Base-by-base conservation (phyloP, 257 asterid species). In the Solanum clarkiae region DNA sequence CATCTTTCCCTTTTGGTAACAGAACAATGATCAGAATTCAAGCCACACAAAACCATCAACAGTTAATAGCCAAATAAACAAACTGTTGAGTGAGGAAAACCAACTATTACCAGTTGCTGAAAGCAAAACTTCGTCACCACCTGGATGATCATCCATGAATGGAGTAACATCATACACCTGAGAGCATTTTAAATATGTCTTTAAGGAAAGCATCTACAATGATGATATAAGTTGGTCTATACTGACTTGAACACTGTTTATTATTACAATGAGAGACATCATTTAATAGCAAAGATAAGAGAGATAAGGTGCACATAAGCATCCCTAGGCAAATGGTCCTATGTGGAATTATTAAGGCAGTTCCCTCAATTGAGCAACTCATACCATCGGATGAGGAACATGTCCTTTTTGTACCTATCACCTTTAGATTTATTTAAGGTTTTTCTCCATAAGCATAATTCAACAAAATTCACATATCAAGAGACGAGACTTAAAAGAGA, bases 111-210 rank as follows among this genome's bases (percentile, higher is more conserved):
- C 99, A 29, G 97, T 93, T 81, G 97, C 92, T 60, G 98, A 86
- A 59, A 94, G 93, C 91, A 95, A 84, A 85, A 95, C 98, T 87
- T 95, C 99, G 83, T 93, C 99, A 63, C 97, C 98, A 85, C 98
- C 98, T 1, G 98, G 98, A 88, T 95, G 98, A 88, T 95, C 98
- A 7, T 94, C 97, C 99, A 95, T 95, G 91, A 95, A 95, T 8
- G 96, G 93, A 85, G 98, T 93, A 29, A 94, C 95, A 87, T 95
- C 98, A 85, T 95, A 95, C 68, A 95, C 99, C 99, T 95, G 66
- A 53, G 62, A 79, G 5, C 45, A 53, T 53, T 79, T 24, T 51
- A 20, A 77, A 77, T 51, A 51, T 51, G 17, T 26, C 24, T 77
- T 77, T 0, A 22, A 75, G 60, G 81, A 22, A 75, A 14, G 10